phyloP scores from a whole-genome alignment of 73 alveolate species.

The Uronychia setigera region DNA sequence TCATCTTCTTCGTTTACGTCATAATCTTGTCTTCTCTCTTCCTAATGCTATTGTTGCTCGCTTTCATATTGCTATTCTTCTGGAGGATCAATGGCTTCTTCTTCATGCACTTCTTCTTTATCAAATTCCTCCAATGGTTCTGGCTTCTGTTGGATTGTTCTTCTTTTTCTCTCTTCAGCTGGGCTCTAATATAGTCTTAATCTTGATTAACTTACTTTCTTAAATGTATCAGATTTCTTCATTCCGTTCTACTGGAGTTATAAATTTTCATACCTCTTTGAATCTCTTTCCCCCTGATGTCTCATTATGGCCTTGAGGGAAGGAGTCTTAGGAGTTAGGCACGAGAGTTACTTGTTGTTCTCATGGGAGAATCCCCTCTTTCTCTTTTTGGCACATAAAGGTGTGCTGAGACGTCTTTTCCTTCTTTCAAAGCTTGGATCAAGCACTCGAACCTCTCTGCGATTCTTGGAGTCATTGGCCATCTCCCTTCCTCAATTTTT shows the following conservation, averaged over 20 bases:
- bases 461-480: conserved; percentile 49
- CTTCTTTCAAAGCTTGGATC: conserved; percentile 10
- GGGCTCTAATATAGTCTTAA: neutral
- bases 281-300: neutral
- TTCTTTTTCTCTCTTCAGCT: neutral
- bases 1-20: neutral
- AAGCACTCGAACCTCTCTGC: conserved; percentile 37
- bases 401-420: conserved; percentile 24
- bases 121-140: neutral
- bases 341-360: neutral
- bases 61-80: neutral
- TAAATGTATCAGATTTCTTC: neutral
- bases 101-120: neutral
- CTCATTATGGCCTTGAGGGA: no score
- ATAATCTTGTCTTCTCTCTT: neutral
- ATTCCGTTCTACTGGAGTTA: neutral
- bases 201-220: neutral
- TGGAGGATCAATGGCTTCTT: neutral
- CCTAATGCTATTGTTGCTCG: neutral
- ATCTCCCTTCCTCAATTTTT: conserved; percentile 23
- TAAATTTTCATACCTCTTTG: neutral
- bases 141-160: neutral
- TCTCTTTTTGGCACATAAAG: conserved; percentile 31
- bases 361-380: conserved; percentile 8
- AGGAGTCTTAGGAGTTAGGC: no score